Evolutionary conservation across 164 flowering plant species (phyloP), one percentile per base, ranked within the genome.

Genomic region (Liquidambar formosana): DNA sequence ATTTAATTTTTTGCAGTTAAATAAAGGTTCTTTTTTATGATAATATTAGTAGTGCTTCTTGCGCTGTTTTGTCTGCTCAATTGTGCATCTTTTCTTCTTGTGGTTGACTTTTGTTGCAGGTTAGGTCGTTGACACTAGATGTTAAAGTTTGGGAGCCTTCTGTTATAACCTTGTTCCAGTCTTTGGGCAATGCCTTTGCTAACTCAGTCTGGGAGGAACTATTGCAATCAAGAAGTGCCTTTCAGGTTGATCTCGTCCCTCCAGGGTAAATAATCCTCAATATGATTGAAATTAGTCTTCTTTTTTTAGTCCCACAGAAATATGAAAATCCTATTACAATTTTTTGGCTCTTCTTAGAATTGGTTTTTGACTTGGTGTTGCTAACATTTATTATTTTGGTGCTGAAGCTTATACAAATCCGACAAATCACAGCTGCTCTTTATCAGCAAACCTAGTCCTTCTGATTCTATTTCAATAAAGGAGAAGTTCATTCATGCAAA

Each of bases 111-210:
- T 22, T 53, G 65, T 43, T 78, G 77, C 84, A 96, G 99, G 97
- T 96, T 27, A 86, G 99, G 74, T 96, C 99, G 3, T 81, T 96
- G 73, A 89, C 93, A 19, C 90, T 96, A 73, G 99, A 96, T 84
- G 98, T 96, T 28, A 96, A 88, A 79, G 99, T 90, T 23, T 96
- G 99, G 99, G 99, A 93, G 77, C 96, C 99, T 75, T 96, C 98
- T 64, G 98, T 96, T 54, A 89, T 96, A 74, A 71, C 77, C 75
- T 78, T 96, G 80, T 96, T 96, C 73, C 97, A 93, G 83, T 88
- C 99, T 48, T 79, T 96, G 78, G 99, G 99, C 44, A 96, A 96
- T 82, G 73, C 90, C 45, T 96, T 81, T 76, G 94, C 93, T 27
- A 96, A 96, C 78, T 89, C 97, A 38, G 86, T 93, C n/a, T 96